Percentiles rank a stretch among this genome's conserved stretches.
These are phyloP conservation scores for Penicillium atrosanguineum DNA, from an alignment of 495 filamentous ascomycete genomes.

Conservation along the genomic window DNA sequence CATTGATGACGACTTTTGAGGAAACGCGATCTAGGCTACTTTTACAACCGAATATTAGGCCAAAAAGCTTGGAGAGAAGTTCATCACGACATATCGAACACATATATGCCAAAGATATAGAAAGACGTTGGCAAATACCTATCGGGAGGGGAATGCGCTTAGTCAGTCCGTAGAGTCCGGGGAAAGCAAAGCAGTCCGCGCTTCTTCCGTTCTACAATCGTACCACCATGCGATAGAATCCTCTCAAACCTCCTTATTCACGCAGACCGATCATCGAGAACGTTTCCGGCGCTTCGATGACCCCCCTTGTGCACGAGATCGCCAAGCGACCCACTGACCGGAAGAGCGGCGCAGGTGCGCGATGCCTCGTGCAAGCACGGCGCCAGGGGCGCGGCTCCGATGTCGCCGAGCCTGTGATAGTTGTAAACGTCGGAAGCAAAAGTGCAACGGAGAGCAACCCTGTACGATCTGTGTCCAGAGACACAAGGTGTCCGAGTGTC, in stretches of 20 bases:
- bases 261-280: not conserved
- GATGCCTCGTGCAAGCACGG: slow-evolving; percentile 40
- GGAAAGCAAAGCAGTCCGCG: slow-evolving; percentile 14
- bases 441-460: slow-evolving; percentile 71
- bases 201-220: not conserved
- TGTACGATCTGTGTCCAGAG: slow-evolving; percentile 66
- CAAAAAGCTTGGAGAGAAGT: too few species aligned
- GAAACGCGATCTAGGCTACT: too few species aligned
- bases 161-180: slow-evolving; percentile 16
- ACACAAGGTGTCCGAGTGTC: slow-evolving; percentile 47
- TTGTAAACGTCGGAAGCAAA: slow-evolving; percentile 78
- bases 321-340: slow-evolving; percentile 3
- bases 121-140: too few species aligned
- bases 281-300: slow-evolving; percentile 4
- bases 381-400: slow-evolving; percentile 37
- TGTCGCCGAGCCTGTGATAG: slow-evolving; percentile 63
- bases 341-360: slow-evolving; percentile 7
- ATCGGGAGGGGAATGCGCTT: slow-evolving; percentile 3
- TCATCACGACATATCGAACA: too few species aligned
- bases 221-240: not conserved
- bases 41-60: too few species aligned
- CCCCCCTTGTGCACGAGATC: not conserved
- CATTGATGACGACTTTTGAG: too few species aligned
- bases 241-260: not conserved
- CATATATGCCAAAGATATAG: too few species aligned